Conservation (phyloP, 306 rosid genomes). For the Prunus fruticosa region DNA sequence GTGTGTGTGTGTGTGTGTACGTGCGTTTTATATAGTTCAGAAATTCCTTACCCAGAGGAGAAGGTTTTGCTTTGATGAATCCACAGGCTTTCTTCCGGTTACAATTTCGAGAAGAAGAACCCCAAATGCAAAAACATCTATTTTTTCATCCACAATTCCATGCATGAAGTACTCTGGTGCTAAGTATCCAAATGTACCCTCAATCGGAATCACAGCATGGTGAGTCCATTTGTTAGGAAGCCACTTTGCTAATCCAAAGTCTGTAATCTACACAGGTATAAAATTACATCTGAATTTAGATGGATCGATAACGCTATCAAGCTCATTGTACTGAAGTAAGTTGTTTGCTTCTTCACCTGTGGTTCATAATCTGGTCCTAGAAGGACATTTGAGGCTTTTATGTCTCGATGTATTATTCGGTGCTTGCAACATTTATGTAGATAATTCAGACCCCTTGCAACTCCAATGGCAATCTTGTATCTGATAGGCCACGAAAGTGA, state of each 20-base stretch:
- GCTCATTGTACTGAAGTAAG: not conserved
- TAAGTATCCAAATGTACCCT: conserved; percentile 91
- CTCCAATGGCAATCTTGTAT: conserved; percentile 76
- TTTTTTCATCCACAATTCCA: conserved; percentile 91
- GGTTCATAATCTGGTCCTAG: conserved; percentile 94
- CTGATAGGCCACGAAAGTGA: conserved; percentile 72
- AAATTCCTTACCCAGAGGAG: conserved; percentile 70
- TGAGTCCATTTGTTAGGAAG: conserved; percentile 99
- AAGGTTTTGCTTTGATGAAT: conserved; percentile 79
- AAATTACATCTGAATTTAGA: not conserved
- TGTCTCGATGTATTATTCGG: conserved; percentile 89
- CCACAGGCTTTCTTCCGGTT: conserved; percentile 85
- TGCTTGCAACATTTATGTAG: conserved; percentile 87
- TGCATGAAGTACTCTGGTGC: conserved; percentile 97
- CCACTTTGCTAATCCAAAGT: conserved; percentile 98
- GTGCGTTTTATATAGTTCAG: not conserved
- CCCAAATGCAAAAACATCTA: conserved; percentile 80
- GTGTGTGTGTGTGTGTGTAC: too few relatives aligned
- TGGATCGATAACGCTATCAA: not conserved
- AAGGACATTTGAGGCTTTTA: conserved; percentile 92
- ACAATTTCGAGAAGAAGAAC: conserved; percentile 85
- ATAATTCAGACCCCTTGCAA: conserved; percentile 91
- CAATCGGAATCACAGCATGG: conserved; percentile 86
- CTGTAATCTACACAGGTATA: conserved; percentile 52
- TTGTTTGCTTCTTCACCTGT: conserved; percentile 46